phyloP scores from a whole-genome alignment of 139 green algal species.

The Asterochloris sp. region DNA sequence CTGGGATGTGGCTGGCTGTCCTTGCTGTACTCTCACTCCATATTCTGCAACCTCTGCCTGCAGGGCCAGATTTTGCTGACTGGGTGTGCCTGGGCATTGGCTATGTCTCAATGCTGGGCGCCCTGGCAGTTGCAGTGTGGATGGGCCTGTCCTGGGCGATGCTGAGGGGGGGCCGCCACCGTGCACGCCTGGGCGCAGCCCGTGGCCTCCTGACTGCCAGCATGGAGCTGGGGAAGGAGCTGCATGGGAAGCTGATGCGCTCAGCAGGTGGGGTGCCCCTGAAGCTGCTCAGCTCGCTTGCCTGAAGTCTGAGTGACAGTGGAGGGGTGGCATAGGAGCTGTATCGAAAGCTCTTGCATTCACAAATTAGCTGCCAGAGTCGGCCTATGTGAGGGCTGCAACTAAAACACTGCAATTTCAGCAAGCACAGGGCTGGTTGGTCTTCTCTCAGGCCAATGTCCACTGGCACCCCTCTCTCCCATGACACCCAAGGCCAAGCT shows the following conservation, averaged over 20 bases:
- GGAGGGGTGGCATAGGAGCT: not conserved
- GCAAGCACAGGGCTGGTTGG: no score
- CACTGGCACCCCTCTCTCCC: not conserved
- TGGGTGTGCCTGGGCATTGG: slow-evolving; percentile 14
- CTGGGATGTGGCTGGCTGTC: not conserved
- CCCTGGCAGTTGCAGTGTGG: not conserved
- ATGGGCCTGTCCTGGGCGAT: not conserved
- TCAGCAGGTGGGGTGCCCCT: not conserved
- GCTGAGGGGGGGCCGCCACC: not conserved
- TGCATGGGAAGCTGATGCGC: not conserved
- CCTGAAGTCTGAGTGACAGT: not conserved
- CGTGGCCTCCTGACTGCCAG: not conserved
- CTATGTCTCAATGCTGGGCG: not conserved
- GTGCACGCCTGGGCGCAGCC: not conserved
- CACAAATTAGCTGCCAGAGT: no score
- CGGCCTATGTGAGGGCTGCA: no score
- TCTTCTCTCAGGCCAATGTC: not conserved
- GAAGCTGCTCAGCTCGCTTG: not conserved
- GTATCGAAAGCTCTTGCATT: no score
- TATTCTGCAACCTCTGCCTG: not conserved
- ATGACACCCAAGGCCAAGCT: not conserved
- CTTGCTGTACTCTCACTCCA: not conserved
- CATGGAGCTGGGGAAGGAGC: not conserved
- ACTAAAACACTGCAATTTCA: no score
- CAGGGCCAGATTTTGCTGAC: slow-evolving; percentile 9